phyloP scores from a whole-genome alignment of 768 basidiomycete species.

The Tricholoma flavovirens region DNA sequence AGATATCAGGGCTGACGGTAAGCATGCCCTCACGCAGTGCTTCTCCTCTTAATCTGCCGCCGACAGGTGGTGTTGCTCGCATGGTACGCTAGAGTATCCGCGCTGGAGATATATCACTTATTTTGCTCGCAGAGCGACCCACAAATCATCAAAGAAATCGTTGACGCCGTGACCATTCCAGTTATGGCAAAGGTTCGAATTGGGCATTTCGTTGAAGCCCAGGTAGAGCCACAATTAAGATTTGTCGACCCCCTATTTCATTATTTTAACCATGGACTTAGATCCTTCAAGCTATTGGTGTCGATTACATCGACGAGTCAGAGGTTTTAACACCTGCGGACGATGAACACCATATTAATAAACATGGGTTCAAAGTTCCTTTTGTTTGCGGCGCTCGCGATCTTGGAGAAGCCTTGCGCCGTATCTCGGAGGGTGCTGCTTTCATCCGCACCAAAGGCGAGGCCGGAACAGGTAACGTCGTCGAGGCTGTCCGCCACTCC shows the following conservation, averaged over 20 bases:
- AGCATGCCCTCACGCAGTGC: background rate
- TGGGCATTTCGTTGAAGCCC: constrained; percentile 96
- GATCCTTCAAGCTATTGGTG: constrained; percentile 91
- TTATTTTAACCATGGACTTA: constrained; percentile 25
- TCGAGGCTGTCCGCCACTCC: constrained; percentile 91
- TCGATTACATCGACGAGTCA: constrained; percentile 96
- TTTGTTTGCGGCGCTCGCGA: constrained; percentile 96
- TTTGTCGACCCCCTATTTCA: constrained; percentile 1
- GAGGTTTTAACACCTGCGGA: constrained; percentile 96
- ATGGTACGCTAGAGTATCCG: constrained; percentile 57
- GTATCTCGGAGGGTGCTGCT: constrained; percentile 96
- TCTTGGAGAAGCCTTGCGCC: constrained; percentile 91
- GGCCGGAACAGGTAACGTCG: constrained; percentile 84
- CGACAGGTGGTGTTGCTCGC: constrained; percentile 78
- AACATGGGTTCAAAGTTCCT: constrained; percentile 90
- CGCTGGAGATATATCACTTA: constrained; percentile 6
- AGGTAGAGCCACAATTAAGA: constrained; percentile 39
- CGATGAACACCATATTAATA: constrained; percentile 94
- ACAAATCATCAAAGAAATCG: constrained; percentile 93
- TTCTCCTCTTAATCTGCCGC: background rate
- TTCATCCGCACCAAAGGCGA: constrained; percentile 99
- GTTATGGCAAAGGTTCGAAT: constrained; percentile 97
- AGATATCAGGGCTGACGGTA: constrained; percentile 80
- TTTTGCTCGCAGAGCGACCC: constrained; percentile 70
- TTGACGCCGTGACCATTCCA: constrained; percentile 91